Evolutionary conservation across 2,329 filamentous ascomycete genomes (phyloP).

Genomic region (Sporothrix inflata): DNA sequence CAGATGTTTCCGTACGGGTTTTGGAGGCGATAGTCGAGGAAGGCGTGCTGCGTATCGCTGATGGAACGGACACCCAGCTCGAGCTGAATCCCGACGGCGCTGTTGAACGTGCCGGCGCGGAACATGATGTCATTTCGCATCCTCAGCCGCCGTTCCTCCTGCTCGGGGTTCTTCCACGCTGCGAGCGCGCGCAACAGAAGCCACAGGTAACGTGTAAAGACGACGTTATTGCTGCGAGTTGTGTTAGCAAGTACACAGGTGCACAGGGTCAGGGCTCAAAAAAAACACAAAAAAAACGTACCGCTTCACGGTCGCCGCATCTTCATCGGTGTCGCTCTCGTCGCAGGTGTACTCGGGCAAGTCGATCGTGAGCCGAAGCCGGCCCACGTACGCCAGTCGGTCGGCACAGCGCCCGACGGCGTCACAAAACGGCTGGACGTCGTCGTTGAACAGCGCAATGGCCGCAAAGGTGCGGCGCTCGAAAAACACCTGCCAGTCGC

Average conservation of each 20-base stretch:
- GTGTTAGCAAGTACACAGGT: not conserved
- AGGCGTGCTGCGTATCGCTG: not conserved
- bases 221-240: not conserved
- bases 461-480: slow-evolving; percentile 21
- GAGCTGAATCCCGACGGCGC: not conserved
- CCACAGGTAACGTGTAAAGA: not conserved
- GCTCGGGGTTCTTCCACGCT: not conserved
- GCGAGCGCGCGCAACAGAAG: not conserved
- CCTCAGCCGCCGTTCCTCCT: not conserved
- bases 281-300: not conserved
- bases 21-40: not conserved
- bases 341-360: not conserved
- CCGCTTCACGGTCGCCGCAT: not conserved
- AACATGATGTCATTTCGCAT: not conserved
- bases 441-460: not conserved
- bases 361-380: not conserved
- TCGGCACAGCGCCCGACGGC: not conserved
- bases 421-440: not conserved
- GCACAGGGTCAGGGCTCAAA: not conserved
- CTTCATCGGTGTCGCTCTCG: not conserved
- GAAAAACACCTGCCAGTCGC: slow-evolving; percentile 26
- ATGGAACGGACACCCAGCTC: slow-evolving; percentile 7
- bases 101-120: not conserved
- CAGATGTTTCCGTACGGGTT: not conserved
- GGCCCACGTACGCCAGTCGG: not conserved